phyloP scores from a whole-genome alignment of 2,329 filamentous ascomycete genomes.

The Phyllosticta capitalensis region DNA sequence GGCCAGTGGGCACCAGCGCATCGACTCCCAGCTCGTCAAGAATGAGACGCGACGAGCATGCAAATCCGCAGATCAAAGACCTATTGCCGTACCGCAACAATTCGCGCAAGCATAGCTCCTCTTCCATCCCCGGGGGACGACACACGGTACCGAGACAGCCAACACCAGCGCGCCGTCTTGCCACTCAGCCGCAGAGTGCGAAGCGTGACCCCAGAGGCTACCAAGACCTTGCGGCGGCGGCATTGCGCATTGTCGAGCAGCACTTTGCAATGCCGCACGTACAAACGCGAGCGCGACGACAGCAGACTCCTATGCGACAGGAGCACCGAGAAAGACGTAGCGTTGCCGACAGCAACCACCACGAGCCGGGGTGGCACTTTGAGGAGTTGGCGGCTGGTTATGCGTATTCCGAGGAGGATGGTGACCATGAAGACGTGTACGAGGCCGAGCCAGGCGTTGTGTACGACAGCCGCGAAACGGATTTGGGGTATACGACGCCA shows the following conservation, averaged over 20 bases:
- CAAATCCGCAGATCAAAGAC: background rate
- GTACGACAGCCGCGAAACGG: background rate
- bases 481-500: background rate
- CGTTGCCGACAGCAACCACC: background rate
- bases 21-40: background rate
- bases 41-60: too few species aligned
- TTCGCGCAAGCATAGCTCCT: background rate
- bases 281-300: background rate
- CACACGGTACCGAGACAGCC: background rate
- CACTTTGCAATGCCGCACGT: background rate
- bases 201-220: background rate
- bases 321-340: background rate
- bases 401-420: background rate
- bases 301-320: background rate
- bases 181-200: background rate
- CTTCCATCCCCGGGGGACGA: background rate
- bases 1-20: background rate
- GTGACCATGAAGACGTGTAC: background rate
- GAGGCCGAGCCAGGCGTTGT: constrained; percentile 1
- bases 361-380: background rate
- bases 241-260: background rate
- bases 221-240: background rate
- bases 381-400: background rate
- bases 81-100: background rate
- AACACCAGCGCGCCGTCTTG: background rate